phyloP scores from a whole-genome alignment of 1,284 basidiomycete species.

The Neonothopanus nambi region DNA sequence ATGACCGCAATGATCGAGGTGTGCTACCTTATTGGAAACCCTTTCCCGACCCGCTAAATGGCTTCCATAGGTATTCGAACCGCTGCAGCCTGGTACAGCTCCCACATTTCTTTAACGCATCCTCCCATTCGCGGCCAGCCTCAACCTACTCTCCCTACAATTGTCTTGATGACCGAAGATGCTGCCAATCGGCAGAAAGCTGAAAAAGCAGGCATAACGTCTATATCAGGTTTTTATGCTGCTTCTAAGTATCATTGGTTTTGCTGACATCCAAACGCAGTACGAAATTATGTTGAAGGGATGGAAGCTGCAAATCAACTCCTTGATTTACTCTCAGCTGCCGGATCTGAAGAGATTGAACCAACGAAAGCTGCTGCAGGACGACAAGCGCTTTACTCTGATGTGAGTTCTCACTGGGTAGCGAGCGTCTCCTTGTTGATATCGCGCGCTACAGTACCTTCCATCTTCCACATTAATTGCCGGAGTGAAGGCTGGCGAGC shows the following conservation, averaged over 20 bases:
- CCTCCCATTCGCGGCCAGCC: conserved; percentile 52
- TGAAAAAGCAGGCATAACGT: conserved; percentile 63
- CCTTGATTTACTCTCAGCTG: conserved; percentile 77
- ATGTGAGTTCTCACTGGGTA: conserved; percentile 48
- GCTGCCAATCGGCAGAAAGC: conserved; percentile 82
- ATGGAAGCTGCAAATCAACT: conserved; percentile 65
- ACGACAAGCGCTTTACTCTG: conserved; percentile 71
- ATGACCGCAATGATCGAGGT: conserved; percentile 94
- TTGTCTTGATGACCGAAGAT: conserved; percentile 90
- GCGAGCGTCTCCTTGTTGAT: conserved; percentile 3
- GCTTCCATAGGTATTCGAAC: conserved; percentile 72
- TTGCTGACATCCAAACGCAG: conserved; percentile 33
- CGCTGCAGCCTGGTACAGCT: conserved; percentile 82
- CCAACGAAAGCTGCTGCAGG: conserved; percentile 55
- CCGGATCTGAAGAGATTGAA: conserved; percentile 60
- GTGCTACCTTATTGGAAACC: conserved; percentile 17
- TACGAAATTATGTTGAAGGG: conserved; percentile 80
- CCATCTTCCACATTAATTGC: conserved; percentile 73
- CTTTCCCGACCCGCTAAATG: background rate
- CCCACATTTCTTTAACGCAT: conserved; percentile 62
- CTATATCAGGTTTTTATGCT: conserved; percentile 57
- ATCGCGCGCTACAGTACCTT: conserved; percentile 66
- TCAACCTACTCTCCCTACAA: conserved; percentile 49
- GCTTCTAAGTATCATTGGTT: conserved; percentile 2
- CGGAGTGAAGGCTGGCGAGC: conserved; percentile 82